These are phyloP conservation scores for Aspergillus egyptiacus DNA, from an alignment of 495 filamentous ascomycete genomes.

Conservation along the genomic window DNA sequence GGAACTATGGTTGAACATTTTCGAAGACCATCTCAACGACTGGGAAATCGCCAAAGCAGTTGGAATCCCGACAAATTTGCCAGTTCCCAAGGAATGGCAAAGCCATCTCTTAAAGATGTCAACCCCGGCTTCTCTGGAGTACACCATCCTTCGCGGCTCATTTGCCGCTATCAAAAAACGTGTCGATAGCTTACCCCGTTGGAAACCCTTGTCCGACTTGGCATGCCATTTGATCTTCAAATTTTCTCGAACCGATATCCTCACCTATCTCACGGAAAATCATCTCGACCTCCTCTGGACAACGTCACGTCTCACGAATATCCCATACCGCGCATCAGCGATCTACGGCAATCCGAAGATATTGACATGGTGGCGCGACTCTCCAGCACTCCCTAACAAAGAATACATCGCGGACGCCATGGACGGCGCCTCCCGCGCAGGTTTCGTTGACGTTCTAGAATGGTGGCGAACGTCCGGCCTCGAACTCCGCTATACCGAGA, in stretches of 20 bases:
- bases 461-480: constrained; percentile 87
- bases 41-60: constrained; percentile 84
- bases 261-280: constrained; percentile 72
- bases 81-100: constrained; percentile 70
- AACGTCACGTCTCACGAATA: constrained; percentile 71
- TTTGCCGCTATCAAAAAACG: constrained; percentile 63
- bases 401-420: constrained; percentile 74
- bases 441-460: constrained; percentile 76
- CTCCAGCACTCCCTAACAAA: constrained; percentile 70
- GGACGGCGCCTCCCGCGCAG: constrained; percentile 76
- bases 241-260: constrained; percentile 71
- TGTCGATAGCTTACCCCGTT: constrained; percentile 57
- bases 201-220: constrained; percentile 68
- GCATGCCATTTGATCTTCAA: constrained; percentile 87
- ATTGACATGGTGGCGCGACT: constrained; percentile 81
- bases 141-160: constrained; percentile 67
- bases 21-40: constrained; percentile 70
- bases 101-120: constrained; percentile 44
- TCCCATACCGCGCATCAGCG: constrained; percentile 77
- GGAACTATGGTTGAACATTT: constrained; percentile 83
- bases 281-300: constrained; percentile 75
- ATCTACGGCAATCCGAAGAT: constrained; percentile 82
- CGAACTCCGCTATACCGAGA: constrained; percentile 74
- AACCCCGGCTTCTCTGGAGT: constrained; percentile 60
- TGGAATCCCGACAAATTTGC: constrained; percentile 69